Evolutionary conservation across 2,329 filamentous ascomycete genomes (phyloP), one percentile per base, ranked within the genome.

Genomic region (Dichotomopilus funicola): DNA sequence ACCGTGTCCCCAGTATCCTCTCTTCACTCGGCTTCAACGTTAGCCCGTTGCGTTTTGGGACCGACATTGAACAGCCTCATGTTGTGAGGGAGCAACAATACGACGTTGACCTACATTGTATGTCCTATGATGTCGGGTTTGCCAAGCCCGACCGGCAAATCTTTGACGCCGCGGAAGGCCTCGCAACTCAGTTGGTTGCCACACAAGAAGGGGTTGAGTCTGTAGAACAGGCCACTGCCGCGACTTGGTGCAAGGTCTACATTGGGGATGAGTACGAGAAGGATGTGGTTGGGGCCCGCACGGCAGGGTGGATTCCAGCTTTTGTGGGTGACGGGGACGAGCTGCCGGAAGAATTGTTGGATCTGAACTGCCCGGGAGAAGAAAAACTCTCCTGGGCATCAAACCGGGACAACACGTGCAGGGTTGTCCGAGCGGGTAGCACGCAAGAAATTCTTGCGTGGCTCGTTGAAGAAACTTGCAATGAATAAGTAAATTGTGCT

Each of bases 91-190:
- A 37, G 33, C 12, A 51, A 9, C 38, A 46, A 8, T 65, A 62
- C 49, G 71, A 68, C 60, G 69, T 86, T 44, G 76, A 80, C 62
- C 84, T 86, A 58, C 73, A 79, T 6, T 78, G 80, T 57, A 75
- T 85, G 65, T 86, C 82, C 13, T 87, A 86, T 60, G 81, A 86
- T 61, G 78, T 81, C 4, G 83, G 82, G 0, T 65, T 70, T 31
- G 79, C 81, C 60, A 87, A 87, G 65, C 84, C 84, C 0, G 72
- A 82, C 51, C 59, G 56, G 7, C 61, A 65, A 2, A 83, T 87
- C 2, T 87, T 86, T 58, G 66, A 72, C 1, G 76, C 80, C 0
- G 83, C 81, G 0, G 72, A 75, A 45, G 59, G 65, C 1, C 69
- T 81, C 71, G 59, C 62, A 12, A 13, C 35, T 2, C 37, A 51